Evolutionary conservation across 2,329 filamentous ascomycete species (phyloP).

Genomic region (Epichloe coenophiala): DNA sequence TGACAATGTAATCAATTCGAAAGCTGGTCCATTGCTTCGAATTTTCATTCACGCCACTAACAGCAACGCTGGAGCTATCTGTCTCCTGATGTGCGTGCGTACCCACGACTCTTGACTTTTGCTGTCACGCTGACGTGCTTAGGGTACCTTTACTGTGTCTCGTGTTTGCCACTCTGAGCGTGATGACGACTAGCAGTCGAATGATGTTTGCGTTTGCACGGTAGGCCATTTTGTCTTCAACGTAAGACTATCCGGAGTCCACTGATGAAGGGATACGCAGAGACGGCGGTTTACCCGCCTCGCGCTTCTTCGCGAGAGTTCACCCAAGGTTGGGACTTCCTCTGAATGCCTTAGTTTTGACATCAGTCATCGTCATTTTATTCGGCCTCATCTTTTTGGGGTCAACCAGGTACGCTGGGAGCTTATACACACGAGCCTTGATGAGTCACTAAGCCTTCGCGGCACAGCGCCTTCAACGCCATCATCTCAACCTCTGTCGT

Average conservation of each 20-base stretch:
- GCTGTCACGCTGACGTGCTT: not conserved
- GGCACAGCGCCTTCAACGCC: slow-evolving; percentile 50
- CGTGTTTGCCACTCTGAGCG: slow-evolving; percentile 47
- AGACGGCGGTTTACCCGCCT: slow-evolving; percentile 53
- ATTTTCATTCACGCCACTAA: slow-evolving; percentile 50
- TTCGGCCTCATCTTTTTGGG: slow-evolving; percentile 64
- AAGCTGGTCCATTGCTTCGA: slow-evolving; percentile 44
- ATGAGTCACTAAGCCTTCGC: not conserved
- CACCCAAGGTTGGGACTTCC: slow-evolving; percentile 49
- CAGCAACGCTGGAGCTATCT: slow-evolving; percentile 47
- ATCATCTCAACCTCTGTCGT: slow-evolving; percentile 61
- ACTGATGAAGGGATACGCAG: not conserved
- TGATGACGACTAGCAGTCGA: slow-evolving; percentile 52
- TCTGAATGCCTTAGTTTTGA: slow-evolving; percentile 51
- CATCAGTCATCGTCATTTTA: slow-evolving; percentile 45
- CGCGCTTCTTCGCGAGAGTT: slow-evolving; percentile 44
- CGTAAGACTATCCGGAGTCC: too few relatives aligned
- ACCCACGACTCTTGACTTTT: not conserved
- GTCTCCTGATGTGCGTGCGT: slow-evolving; percentile 42
- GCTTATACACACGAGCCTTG: not conserved
- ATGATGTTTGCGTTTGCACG: slow-evolving; percentile 53
- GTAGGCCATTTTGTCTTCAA: slow-evolving; percentile 19
- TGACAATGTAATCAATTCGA: slow-evolving; percentile 37
- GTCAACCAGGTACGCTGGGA: slow-evolving; percentile 25
- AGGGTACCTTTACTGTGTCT: slow-evolving; percentile 45